A percentile compares a stretch with the other conserved stretches of the same genome.
These are phyloP conservation scores for Aspergillus sp. DNA, from an alignment of 2,329 filamentous ascomycete genomes.

Conservation along the genomic window DNA sequence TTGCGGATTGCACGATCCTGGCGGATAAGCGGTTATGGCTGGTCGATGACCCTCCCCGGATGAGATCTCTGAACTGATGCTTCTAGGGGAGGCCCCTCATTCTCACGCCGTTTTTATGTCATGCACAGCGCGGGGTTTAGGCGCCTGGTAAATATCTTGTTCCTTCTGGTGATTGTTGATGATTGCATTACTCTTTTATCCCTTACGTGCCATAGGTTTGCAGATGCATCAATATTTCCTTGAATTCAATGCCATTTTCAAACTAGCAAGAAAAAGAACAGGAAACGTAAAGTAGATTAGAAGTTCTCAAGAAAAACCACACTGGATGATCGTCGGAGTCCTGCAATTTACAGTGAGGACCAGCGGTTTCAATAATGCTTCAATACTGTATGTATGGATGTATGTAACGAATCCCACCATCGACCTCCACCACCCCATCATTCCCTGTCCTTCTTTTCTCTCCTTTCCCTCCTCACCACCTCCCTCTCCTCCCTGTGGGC, in stretches of 20 bases:
- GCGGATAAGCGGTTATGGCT: too few species aligned
- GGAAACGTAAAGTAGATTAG: too few species aligned
- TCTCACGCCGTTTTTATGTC: slow-evolving; percentile 22
- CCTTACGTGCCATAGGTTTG: slow-evolving; percentile 5
- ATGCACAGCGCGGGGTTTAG: slow-evolving; percentile 45
- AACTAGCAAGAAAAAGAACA: too few species aligned
- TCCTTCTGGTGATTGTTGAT: slow-evolving; percentile 18
- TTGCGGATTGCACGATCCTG: neutral
- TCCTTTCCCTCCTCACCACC: neutral
- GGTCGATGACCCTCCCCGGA: neutral
- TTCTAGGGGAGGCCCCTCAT: slow-evolving; percentile 5
- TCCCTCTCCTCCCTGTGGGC: too few species aligned
- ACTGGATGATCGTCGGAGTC: neutral
- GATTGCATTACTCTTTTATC: slow-evolving; percentile 16
- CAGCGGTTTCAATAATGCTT: neutral
- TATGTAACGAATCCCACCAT: neutral
- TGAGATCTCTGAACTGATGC: slow-evolving; percentile 13
- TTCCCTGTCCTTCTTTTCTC: neutral
- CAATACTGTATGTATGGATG: neutral
- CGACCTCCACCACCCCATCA: neutral
- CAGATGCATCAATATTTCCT: neutral
- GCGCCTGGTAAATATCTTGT: slow-evolving; percentile 33
- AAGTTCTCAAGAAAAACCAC: too few species aligned
- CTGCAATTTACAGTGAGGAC: neutral
- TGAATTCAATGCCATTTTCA: too few species aligned